phyloP scores from a whole-genome alignment of 23 red algal genomes.

The Agarophyton chilense region DNA sequence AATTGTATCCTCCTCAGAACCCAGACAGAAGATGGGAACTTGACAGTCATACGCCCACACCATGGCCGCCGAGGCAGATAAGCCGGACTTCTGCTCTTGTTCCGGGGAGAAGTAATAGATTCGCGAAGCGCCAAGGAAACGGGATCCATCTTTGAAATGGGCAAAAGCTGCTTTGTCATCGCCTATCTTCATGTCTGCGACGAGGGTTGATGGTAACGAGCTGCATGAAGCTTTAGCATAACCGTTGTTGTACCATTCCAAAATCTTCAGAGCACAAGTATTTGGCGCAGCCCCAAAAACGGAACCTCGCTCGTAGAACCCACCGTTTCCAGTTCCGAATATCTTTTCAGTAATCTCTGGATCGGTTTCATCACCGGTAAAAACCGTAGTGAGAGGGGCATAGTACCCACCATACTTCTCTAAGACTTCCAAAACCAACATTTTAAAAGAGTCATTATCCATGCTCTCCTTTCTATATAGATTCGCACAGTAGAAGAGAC shows the following conservation, averaged over 20 bases:
- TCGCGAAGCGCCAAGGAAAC: slow-evolving; percentile 54
- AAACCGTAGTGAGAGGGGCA: slow-evolving; percentile 52
- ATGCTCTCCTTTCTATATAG: slow-evolving; percentile 36
- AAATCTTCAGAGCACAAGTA: slow-evolving; percentile 16
- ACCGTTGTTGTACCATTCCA: slow-evolving; percentile 26
- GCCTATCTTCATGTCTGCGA: slow-evolving; percentile 33
- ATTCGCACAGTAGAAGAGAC: slow-evolving; percentile 50
- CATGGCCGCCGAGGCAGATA: slow-evolving; percentile 14
- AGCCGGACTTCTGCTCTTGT: background rate
- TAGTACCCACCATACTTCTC: slow-evolving; percentile 65
- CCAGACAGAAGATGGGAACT: slow-evolving; percentile 31
- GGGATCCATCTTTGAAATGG: slow-evolving; percentile 32
- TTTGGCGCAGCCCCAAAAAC: background rate
- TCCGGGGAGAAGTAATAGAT: background rate
- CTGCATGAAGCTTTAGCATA: background rate
- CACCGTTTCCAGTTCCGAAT: slow-evolving; percentile 3
- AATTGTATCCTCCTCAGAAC: background rate
- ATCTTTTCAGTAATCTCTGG: slow-evolving; percentile 12
- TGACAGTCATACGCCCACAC: slow-evolving; percentile 71
- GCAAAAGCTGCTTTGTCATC: slow-evolving; percentile 50
- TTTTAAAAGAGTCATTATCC: slow-evolving; percentile 33
- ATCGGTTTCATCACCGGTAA: slow-evolving; percentile 29
- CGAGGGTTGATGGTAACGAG: background rate
- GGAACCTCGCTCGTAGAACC: background rate
- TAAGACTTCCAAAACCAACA: slow-evolving; percentile 72